Evolutionary conservation across 2,329 filamentous ascomycete genomes (phyloP), one percentile per base, ranked within the genome.

Genomic region (Aspergillus proliferans): DNA sequence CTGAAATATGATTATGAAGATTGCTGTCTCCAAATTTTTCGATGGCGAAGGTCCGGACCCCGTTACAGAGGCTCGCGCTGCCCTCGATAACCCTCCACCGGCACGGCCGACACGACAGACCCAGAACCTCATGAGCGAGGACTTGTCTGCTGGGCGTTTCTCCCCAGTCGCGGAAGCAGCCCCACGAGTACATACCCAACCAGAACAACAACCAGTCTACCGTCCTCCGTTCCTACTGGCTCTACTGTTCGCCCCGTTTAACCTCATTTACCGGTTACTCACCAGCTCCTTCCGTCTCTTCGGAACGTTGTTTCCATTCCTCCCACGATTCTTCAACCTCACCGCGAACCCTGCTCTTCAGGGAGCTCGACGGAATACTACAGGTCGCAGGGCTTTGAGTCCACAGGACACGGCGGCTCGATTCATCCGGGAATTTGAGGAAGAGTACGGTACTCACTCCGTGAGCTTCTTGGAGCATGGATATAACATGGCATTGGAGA

Each of bases 21-120:
- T 97, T 61, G 92, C 93, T 50, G 92, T 98, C 55, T 83, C 93
- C 56, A 94, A 94, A 65, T 97, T 97, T 80, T 98, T 96, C 67
- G 93, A 98, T 63, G 93, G 93, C 58, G 93, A 97, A 72, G 86
- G 86, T 3, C 81, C 89, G 44, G 88, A 95, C 66, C 86, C 83
- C 10, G 75, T 92, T 15, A 86, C 87, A 50, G 88, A 93, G 72
- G 87, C 87, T 50, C 78, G 84, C 45, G 79, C 84, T 44, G 77
- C 80, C 6, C 77, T 84, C 52, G 72, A 78, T 46, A 70, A 77
- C n/a, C 63, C 71, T 28, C 76, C 83, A 36, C 84, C 85, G 15
- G 81, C 82, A 43, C 76, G 81, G 54, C 72, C 82, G 50, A 73
- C 77, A 12, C 78, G 88, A 55, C 82, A 86, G 53, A 74, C 79